Evolutionary conservation across 768 basidiomycete species (phyloP).

Genomic region (Boletus reticuloceps): DNA sequence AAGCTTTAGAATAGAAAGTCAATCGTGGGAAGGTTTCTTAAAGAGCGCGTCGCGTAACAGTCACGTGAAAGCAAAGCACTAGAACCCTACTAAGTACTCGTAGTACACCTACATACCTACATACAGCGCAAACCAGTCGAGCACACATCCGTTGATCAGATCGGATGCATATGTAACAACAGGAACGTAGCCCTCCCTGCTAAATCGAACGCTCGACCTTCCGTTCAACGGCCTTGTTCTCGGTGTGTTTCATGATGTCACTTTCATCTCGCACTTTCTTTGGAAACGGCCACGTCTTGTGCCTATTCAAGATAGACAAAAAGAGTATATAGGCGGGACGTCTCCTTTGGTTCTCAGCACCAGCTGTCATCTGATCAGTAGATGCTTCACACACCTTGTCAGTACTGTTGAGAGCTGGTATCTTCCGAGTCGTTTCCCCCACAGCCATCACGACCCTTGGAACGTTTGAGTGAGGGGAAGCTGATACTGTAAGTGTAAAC

Average conservation of each 20-base stretch:
- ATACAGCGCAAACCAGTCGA: background rate
- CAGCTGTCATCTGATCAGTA: background rate
- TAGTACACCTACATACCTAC: background rate
- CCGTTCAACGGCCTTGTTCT: background rate
- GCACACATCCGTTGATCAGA: background rate
- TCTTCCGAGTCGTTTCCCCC: background rate
- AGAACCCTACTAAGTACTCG: too few species aligned
- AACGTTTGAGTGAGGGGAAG: background rate
- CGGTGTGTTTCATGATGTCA: conserved; percentile 11
- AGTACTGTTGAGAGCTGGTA: background rate
- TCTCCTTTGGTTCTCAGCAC: background rate
- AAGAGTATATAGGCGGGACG: background rate
- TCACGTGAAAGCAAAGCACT: conserved; percentile 33
- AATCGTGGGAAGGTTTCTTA: conserved; percentile 33
- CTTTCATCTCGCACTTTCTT: background rate
- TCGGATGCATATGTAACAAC: background rate
- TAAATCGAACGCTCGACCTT: background rate
- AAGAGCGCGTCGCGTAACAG: conserved; percentile 39
- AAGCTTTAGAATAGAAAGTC: conserved; percentile 21
- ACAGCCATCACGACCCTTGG: background rate
- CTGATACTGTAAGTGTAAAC: background rate
- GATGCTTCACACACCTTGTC: conserved; percentile 7
- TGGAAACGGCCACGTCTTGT: background rate
- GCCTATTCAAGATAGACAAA: background rate
- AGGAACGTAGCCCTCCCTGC: background rate